Base-by-base conservation (phyloP, 2,329 filamentous ascomycete species). In the Fusarium setosum region DNA sequence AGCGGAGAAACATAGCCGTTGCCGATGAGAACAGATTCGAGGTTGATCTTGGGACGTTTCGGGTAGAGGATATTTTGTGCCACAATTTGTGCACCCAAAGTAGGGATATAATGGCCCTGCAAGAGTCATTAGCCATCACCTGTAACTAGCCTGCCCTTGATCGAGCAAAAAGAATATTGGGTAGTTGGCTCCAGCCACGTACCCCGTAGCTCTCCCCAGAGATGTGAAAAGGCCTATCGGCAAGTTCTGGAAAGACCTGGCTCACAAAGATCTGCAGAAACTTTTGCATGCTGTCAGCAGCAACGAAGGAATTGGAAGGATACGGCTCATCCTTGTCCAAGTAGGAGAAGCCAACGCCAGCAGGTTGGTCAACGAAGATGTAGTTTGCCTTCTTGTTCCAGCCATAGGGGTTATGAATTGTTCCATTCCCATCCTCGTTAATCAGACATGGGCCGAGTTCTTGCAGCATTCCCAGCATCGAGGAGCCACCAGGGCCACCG, bases 101-200 rank as follows among this genome's bases (percentile, higher is more conserved):
- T 63, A 1, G 68, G 68, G 2, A 70, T 59, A 4, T 70, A 70
- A n/a, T 70, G 68, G n/a, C n/a, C n/a, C n/a, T n/a, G n/a, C n/a
- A n/a, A n/a, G n/a, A n/a, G n/a, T n/a, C n/a, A n/a, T n/a, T n/a
- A n/a, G n/a, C n/a, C n/a, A n/a, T n/a, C n/a, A n/a, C n/a, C n/a
- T n/a, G n/a, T n/a, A n/a, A n/a, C n/a, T n/a, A n/a, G n/a, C n/a
- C n/a, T n/a, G n/a, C n/a, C n/a, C n/a, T n/a, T n/a, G n/a, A n/a
- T n/a, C n/a, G n/a, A n/a, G n/a, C n/a, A n/a, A n/a, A n/a, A n/a
- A n/a, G n/a, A n/a, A n/a, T n/a, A n/a, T n/a, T n/a, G n/a, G n/a
- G n/a, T n/a, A n/a, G n/a, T n/a, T n/a, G n/a, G n/a, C n/a, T n/a
- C n/a, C n/a, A n/a, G n/a, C n/a, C n/a, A n/a, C n/a, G n/a, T 20